Percentiles rank a stretch among this genome's conserved stretches.
phyloP scores from a whole-genome alignment of 1,139 yeast genomes.

The Scheffersomyces titani region DNA sequence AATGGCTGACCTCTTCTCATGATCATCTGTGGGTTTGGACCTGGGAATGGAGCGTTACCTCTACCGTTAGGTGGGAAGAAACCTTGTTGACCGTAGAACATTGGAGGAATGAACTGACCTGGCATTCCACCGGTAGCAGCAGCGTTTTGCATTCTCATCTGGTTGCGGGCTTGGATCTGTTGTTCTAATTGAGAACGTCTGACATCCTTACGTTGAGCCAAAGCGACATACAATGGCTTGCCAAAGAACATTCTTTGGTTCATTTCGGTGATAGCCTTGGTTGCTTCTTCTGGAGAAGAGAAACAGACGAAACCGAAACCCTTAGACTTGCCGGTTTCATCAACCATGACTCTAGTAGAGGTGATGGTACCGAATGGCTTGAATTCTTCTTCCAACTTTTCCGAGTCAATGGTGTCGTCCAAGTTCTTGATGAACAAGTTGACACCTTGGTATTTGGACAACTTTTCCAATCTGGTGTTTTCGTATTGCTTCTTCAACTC shows the following conservation, averaged over 20 bases:
- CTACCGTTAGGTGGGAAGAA: conserved; percentile 80
- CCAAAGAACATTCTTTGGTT: conserved; percentile 95
- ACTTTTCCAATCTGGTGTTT: conserved; percentile 87
- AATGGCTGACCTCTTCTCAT: conserved; percentile 67
- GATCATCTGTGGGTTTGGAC: conserved; percentile 88
- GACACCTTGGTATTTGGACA: conserved; percentile 95
- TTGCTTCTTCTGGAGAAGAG: conserved; percentile 98
- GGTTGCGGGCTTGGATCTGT: conserved; percentile 98
- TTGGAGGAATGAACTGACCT: conserved; percentile 94
- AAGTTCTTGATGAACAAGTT: conserved; percentile 96
- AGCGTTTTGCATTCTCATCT: conserved; percentile 96
- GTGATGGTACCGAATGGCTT: conserved; percentile 93
- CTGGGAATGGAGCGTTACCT: conserved; percentile 82
- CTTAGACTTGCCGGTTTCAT: conserved; percentile 91
- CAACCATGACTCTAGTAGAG: conserved; percentile 95
- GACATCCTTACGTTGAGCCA: conserved; percentile 98
- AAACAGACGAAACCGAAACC: conserved; percentile 99
- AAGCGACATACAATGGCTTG: conserved; percentile 97
- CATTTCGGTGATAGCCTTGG: conserved; percentile 98
- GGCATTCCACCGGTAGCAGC: conserved; percentile 86
- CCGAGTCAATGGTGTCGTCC: conserved; percentile 92
- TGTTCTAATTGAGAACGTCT: conserved; percentile 97
- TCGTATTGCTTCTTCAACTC: conserved; percentile 96
- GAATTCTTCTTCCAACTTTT: conserved; percentile 88
- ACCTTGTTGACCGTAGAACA: conserved; percentile 91